phyloP scores from a whole-genome alignment of 2,329 filamentous ascomycete species.

The Fusarium tanahbumbuense region DNA sequence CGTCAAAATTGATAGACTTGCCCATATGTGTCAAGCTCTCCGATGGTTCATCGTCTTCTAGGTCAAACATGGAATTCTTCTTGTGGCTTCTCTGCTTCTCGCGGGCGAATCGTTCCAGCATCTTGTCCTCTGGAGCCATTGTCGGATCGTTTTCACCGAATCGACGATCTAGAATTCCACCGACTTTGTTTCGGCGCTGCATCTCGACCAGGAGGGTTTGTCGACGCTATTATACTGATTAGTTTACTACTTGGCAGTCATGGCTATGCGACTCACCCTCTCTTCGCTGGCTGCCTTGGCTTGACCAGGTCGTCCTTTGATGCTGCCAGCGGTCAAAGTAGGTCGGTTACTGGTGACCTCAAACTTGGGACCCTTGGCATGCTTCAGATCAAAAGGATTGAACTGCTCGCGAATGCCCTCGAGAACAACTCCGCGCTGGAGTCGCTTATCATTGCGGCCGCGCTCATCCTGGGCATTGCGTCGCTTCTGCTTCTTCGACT shows the following conservation, averaged over 20 bases:
- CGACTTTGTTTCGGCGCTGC: slow-evolving; percentile 88
- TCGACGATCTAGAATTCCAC: slow-evolving; percentile 89
- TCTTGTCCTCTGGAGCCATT: slow-evolving; percentile 93
- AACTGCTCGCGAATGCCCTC: slow-evolving; percentile 92
- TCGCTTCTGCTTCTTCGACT: slow-evolving; percentile 95
- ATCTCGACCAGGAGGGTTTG: slow-evolving; percentile 90
- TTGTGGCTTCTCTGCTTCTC: slow-evolving; percentile 86
- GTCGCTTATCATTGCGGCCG: slow-evolving; percentile 75
- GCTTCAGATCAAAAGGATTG: slow-evolving; percentile 97
- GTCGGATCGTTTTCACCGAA: slow-evolving; percentile 96
- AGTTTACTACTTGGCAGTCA: slow-evolving; percentile 15
- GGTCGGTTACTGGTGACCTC: slow-evolving; percentile 79
- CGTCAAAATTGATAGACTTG: slow-evolving; percentile 74
- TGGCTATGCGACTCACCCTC: slow-evolving; percentile 63
- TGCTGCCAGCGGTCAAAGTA: slow-evolving; percentile 65
- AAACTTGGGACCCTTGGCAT: slow-evolving; percentile 83
- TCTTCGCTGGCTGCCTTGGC: slow-evolving; percentile 90
- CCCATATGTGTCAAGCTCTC: slow-evolving; percentile 85
- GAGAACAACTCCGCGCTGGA: slow-evolving; percentile 81
- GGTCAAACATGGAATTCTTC: slow-evolving; percentile 84
- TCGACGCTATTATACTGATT: slow-evolving; percentile 66
- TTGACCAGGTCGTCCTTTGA: slow-evolving; percentile 81
- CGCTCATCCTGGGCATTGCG: slow-evolving; percentile 75
- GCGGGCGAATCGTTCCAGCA: slow-evolving; percentile 87
- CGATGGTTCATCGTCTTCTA: slow-evolving; percentile 78